Conservation (phyloP, 441 rosid genomes). For the Jatropha podagrica region DNA sequence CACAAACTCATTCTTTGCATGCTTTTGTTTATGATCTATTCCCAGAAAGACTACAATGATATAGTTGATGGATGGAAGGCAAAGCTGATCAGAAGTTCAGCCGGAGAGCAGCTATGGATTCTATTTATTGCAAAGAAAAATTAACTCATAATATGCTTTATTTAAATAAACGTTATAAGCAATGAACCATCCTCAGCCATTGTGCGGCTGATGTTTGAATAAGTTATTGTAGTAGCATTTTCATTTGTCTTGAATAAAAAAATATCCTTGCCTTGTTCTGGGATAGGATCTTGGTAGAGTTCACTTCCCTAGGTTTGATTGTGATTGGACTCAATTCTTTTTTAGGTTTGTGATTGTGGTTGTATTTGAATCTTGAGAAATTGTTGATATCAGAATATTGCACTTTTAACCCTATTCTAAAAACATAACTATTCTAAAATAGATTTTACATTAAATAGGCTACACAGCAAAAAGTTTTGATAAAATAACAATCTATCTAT, state of each 20-base stretch:
- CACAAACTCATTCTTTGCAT: background rate
- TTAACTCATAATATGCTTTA: constrained; percentile 2
- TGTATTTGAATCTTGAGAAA: too few relatives aligned
- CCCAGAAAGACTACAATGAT: constrained; percentile 87
- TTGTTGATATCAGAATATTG: too few relatives aligned
- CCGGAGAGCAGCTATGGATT: constrained; percentile 92
- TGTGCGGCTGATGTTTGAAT: background rate
- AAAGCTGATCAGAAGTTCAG: constrained; percentile 66
- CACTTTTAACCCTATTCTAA: too few relatives aligned
- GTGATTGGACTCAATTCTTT: background rate
- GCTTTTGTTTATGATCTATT: background rate
- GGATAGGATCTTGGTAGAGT: background rate
- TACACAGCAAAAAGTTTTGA: too few relatives aligned
- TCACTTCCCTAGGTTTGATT: background rate
- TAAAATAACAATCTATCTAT: too few relatives aligned
- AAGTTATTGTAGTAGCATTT: background rate
- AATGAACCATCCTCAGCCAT: constrained; percentile 1
- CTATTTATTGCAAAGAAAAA: constrained; percentile 70
- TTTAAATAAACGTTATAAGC: constrained; percentile 1
- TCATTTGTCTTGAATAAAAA: background rate
- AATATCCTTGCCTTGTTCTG: background rate
- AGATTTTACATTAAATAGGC: too few relatives aligned
- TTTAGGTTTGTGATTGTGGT: background rate
- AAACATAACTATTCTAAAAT: too few relatives aligned
- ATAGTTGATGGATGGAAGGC: constrained; percentile 96